Evolutionary conservation across 495 filamentous ascomycete species (phyloP), one percentile per base, ranked within the genome.

Genomic region (Aspergillus panamensis): DNA sequence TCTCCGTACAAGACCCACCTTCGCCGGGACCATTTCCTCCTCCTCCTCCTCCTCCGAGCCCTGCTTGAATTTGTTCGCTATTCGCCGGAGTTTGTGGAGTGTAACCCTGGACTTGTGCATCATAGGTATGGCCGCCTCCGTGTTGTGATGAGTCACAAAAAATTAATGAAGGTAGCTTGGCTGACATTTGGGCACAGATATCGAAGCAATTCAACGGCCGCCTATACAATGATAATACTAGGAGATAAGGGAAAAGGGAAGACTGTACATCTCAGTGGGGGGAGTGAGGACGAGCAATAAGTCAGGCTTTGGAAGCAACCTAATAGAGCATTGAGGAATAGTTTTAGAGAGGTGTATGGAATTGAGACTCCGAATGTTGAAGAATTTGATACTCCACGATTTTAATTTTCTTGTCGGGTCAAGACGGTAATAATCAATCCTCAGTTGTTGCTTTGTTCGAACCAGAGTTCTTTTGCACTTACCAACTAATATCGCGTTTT

Each of bases 21-120:
- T 77, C 75, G 14, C 73, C 74, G 8, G 64, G 66, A 29, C 75
- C 74, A 48, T 72, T 69, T 40, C 75, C 75, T 47, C 68, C 71
- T 6, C 77, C 71, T 6, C 77, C 77, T 52, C 75, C 75, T 19
- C 75, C 75, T 13, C 74, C 74, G 44, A 78, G 75, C 55, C 75
- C 75, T 25, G 75, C 68, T 20, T 74, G 63, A 64, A 48, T 51
- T 17, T 29, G 19, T 21, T 30, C 29, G 32, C 17, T 7, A 17
- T 25, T 29, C 2, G 29, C 12, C 43, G n/a, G 31, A 10, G 25
- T 40, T 16, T 32, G 19, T 31, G 33, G 20, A 49, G 35, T 25
- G 14, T 9, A 16, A 40, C 13, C 50, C 16, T 20, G 35, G 50
- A 50, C 58, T 25, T 40, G 40, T 33, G 31, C 52, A 45, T 45